phyloP scores from a whole-genome alignment of 2,329 filamentous ascomycete genomes.

The Aspergillus sclerotialis region DNA sequence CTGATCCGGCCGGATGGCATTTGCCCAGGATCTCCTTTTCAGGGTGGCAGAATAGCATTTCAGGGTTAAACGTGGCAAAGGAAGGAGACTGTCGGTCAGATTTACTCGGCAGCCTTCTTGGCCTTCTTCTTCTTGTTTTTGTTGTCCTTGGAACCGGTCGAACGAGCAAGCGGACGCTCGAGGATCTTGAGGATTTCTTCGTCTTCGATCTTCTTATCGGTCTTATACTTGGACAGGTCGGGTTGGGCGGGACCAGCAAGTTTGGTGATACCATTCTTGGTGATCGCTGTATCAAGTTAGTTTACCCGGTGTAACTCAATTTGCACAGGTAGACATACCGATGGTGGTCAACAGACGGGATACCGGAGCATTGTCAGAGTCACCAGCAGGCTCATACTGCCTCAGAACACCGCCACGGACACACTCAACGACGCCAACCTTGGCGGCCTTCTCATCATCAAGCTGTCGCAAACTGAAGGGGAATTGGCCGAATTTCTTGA shows the following conservation, averaged over 20 bases:
- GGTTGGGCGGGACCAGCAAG: slow-evolving; percentile 68
- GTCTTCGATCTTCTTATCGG: slow-evolving; percentile 96
- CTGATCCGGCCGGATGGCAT: not conserved
- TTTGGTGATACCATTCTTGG: slow-evolving; percentile 92
- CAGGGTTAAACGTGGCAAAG: not conserved
- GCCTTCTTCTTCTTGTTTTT: slow-evolving; percentile 85
- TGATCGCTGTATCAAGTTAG: slow-evolving; percentile 62
- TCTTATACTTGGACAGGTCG: slow-evolving; percentile 77
- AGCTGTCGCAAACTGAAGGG: slow-evolving; percentile 96
- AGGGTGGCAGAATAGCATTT: not conserved
- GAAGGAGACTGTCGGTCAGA: not conserved
- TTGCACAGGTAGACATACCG: slow-evolving; percentile 55
- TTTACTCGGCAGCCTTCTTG: slow-evolving; percentile 40
- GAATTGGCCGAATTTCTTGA: slow-evolving; percentile 96
- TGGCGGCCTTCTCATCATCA: slow-evolving; percentile 88
- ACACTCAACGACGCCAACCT: slow-evolving; percentile 95
- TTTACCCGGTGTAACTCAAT: slow-evolving; percentile 1
- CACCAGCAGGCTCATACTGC: slow-evolving; percentile 92
- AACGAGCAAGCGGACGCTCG: slow-evolving; percentile 69
- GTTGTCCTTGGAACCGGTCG: slow-evolving; percentile 65
- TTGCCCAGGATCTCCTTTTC: not conserved
- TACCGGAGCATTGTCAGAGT: slow-evolving; percentile 81
- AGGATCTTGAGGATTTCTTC: slow-evolving; percentile 94
- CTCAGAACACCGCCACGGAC: slow-evolving; percentile 87
- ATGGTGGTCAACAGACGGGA: slow-evolving; percentile 84